Evolutionary conservation across 345 rosid genomes (phyloP).

Genomic region (Dipteronia sinensis): DNA sequence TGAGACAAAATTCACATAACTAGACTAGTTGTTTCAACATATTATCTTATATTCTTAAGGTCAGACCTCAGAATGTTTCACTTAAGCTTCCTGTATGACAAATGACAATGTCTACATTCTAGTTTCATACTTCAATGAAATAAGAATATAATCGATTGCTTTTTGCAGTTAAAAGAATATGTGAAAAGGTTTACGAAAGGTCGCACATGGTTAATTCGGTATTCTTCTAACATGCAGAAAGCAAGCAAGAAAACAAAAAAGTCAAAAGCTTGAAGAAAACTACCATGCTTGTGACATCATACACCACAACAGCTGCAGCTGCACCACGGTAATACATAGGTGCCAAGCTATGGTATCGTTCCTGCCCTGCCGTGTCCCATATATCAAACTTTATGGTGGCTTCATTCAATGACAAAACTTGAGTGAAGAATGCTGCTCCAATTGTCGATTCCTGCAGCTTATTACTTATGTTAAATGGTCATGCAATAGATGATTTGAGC

Average conservation of each 20-base stretch:
- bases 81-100: not conserved
- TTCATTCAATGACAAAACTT: constrained; percentile 67
- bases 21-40: not conserved
- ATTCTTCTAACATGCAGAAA: not conserved
- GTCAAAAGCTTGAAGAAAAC: not conserved
- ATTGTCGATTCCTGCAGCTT: constrained; percentile 67
- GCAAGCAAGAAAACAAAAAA: not conserved
- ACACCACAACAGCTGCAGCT: constrained; percentile 79
- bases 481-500: not conserved
- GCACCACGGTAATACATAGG: constrained; percentile 91
- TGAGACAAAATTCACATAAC: constrained; percentile 2
- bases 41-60: not conserved
- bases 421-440: constrained; percentile 85
- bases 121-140: not conserved
- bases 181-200: not conserved
- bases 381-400: constrained; percentile 73
- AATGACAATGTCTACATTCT: not conserved
- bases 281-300: constrained; percentile 80
- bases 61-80: not conserved
- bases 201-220: not conserved
- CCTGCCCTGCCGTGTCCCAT: constrained; percentile 92
- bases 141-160: not conserved
- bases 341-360: constrained; percentile 81
- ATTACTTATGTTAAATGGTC: constrained; percentile 16
- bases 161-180: not conserved